Evolutionary conservation across 331 rosid genomes (phyloP).

Genomic region (Quercus lobata): DNA sequence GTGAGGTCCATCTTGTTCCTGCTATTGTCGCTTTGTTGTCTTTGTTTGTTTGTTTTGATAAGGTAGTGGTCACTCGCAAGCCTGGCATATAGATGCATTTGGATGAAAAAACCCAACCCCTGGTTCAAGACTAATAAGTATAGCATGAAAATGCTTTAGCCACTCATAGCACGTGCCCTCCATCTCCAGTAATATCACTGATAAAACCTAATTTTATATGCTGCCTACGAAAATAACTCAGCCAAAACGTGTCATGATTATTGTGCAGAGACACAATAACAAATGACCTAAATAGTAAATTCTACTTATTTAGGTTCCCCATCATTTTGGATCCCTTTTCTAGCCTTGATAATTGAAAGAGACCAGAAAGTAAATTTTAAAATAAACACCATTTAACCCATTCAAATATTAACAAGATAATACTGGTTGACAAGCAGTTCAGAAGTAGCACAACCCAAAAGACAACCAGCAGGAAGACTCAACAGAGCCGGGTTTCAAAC

Average conservation of each 20-base stretch:
- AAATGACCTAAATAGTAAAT: not conserved
- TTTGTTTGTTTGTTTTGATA: no score
- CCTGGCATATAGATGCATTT: no score
- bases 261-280: not conserved
- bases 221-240: not conserved
- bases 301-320: not conserved
- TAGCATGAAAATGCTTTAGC: not conserved
- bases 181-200: not conserved
- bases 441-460: not conserved
- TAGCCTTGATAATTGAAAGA: not conserved
- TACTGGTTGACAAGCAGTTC: not conserved
- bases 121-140: not conserved
- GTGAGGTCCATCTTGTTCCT: no score
- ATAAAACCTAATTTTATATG: not conserved
- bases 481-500: slow-evolving; percentile 69
- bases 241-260: not conserved
- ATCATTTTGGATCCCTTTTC: not conserved
- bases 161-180: not conserved
- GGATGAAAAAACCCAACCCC: not conserved
- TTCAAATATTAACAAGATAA: no score
- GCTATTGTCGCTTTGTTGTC: no score
- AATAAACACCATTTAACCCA: not conserved
- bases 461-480: not conserved
- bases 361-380: not conserved
- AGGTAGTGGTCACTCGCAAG: no score